Percentiles rank a stretch among this genome's conserved stretches.
Evolutionary conservation across 148 eudicot species (phyloP).

Genomic region (Camellia lanceoleosa): DNA sequence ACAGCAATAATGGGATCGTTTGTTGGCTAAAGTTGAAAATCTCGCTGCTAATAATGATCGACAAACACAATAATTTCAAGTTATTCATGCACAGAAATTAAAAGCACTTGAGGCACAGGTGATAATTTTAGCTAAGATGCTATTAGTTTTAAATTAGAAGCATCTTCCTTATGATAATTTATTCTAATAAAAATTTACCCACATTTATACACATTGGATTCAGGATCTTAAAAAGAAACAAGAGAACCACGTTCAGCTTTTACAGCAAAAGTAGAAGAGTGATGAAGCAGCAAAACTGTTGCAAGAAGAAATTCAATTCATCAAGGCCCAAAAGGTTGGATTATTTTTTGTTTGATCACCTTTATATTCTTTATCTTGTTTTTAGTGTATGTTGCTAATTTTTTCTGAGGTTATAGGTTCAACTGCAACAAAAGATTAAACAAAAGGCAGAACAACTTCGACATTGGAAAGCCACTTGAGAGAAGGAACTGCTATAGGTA

Average conservation of each 20-base stretch:
- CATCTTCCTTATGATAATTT: too few species aligned
- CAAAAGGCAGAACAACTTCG: conserved; percentile 98
- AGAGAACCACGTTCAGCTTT: neutral
- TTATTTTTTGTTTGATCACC: conserved; percentile 9
- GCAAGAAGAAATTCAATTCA: conserved; percentile 88
- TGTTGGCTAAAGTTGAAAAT: too few species aligned
- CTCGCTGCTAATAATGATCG: conserved; percentile 79
- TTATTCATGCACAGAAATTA: conserved; percentile 72
- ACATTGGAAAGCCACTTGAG: conserved; percentile 92
- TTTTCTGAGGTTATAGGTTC: conserved; percentile 55
- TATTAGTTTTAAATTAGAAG: too few species aligned
- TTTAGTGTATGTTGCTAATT: conserved; percentile 8
- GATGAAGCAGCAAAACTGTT: conserved; percentile 90
- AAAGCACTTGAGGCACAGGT: too few species aligned
- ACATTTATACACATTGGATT: too few species aligned
- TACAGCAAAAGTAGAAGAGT: conserved; percentile 95
- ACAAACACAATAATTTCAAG: conserved; percentile 68
- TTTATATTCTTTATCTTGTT: neutral
- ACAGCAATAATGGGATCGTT: too few species aligned
- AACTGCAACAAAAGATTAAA: conserved; percentile 89
- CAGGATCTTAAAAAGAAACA: too few species aligned
- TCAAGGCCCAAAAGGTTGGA: conserved; percentile 92
- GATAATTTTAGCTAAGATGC: too few species aligned
- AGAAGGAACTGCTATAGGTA: conserved; percentile 86
- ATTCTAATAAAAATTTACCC: too few species aligned